Base-by-base conservation (phyloP, 2,329 filamentous ascomycete genomes). In the Fusarium sp. region DNA sequence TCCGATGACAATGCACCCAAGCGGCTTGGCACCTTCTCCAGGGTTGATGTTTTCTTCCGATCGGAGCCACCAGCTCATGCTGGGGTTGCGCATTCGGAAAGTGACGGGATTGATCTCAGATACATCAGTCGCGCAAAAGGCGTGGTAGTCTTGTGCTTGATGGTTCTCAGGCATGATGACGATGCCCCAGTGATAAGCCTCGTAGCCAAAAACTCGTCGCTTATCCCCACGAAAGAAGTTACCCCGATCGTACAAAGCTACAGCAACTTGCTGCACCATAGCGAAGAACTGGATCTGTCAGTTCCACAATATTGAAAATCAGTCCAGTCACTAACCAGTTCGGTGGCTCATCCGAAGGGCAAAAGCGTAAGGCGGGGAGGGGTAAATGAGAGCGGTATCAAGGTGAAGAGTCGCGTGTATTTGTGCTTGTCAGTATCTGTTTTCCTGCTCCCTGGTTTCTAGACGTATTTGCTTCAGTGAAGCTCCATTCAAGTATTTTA, bases 171-270 rank as follows among this genome's bases (percentile, higher is more conserved):
- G 62, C 68, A 76, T 74, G 50, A 78, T 44, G 6, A 79, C 44
- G 20, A 81, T 74, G 13, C 60, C 73, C 79, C 78, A 80, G 58
- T 81, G 79, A 55, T 75, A 81, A 38, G 78, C 76, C 58, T 77
- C 77, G 26, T 76, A 71, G 40, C 74, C 67, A 64, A 79, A 76
- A 26, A 64, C 50, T 44, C 61, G 30, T 20, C 79, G 67, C 10
- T 59, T 57, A 20, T 70, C 66, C 27, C 74, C 78, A 3, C 27
- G 58, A 35, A 78, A 81, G 54, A 77, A 73, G 35, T 53, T 57
- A 41, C 77, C 79, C 40, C 79, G 71, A 38, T 76, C 62, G 61
- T 77, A 73, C 44, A 81, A 64, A 38, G 73, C 72, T 15, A 81
- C 64, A n/a, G 76, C 46, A 37, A 76, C 61, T 26, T 64, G 62